Evolutionary conservation across 1,139 yeast genomes (phyloP).

Genomic region (Candida glucosophila): DNA sequence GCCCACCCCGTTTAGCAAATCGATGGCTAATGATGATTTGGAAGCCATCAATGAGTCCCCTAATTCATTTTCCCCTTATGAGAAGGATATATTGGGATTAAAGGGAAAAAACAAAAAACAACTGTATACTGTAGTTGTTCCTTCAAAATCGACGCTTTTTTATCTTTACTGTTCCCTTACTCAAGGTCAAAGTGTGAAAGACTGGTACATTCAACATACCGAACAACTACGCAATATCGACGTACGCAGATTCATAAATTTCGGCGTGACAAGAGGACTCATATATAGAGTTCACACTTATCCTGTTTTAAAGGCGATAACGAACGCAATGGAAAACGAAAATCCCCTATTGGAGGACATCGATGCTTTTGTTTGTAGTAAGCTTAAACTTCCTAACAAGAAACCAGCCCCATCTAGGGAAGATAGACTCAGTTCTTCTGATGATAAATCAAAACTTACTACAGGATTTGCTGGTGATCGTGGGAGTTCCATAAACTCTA

Average conservation of each 20-base stretch:
- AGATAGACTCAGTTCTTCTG: too few relatives aligned
- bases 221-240: constrained; percentile 58
- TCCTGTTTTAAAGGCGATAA: constrained; percentile 46
- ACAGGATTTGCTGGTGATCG: too few relatives aligned
- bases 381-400: constrained; percentile 1
- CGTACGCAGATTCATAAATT: constrained; percentile 72
- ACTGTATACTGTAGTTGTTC: constrained; percentile 29
- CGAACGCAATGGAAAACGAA: constrained; percentile 25
- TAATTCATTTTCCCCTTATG: constrained; percentile 5
- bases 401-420: constrained; percentile 1
- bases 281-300: constrained; percentile 75
- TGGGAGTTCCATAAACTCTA: too few relatives aligned
- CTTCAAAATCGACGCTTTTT: constrained; percentile 61
- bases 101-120: constrained; percentile 3
- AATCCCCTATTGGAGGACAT: constrained; percentile 22
- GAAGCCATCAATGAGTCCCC: constrained; percentile 3
- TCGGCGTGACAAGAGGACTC: constrained; percentile 76
- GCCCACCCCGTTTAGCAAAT: not conserved
- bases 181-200: constrained; percentile 69
- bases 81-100: constrained; percentile 3
- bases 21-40: constrained; percentile 2
- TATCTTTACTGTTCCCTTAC: constrained; percentile 69
- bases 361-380: constrained; percentile 13
- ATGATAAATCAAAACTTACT: too few relatives aligned
- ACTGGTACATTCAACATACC: constrained; percentile 68